Evolutionary conservation across 768 basidiomycete species (phyloP), one percentile per base, ranked within the genome.

Genomic region (Auricularia auricula-judae): DNA sequence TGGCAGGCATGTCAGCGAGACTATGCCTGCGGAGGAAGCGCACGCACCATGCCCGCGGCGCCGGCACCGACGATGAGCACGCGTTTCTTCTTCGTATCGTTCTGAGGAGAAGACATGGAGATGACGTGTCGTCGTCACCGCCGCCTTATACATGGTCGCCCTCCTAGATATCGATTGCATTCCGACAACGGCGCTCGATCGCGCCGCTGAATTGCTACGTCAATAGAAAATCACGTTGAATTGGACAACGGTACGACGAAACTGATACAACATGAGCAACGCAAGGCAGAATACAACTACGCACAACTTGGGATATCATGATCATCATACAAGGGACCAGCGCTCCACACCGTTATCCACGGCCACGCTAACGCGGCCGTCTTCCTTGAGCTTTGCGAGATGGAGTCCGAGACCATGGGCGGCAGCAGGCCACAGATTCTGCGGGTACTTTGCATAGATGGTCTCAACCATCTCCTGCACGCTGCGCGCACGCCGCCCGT

Each of bases 401-500:
- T 95, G 93, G 65, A 90, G 73, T 59, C 83, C 75, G 2, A 93
- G 80, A 21, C 86, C 81, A 61, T 78, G 76, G n/a, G 86, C 81
- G 4, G 93, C 93, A 16, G 89, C 81, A 16, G 81, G 78, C 84
- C 87, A 88, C 58, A 94, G 70, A 1, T 81, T 79, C 70, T 82
- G 80, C 0, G 93, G 91, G 69, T 91, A 91, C 3, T 78, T 74
- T 29, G 83, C 82, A 69, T 96, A 96, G 62, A 94, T 81, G 12
- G 70, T 77, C 67, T 78, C 77, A 10, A 90, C 86, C 63, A 90
- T 77, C 21, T 79, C 78, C 84, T 85, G 85, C 0, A 86, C 86
- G 39, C 88, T 82, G 86, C 84, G 86, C 58, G 66, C 65, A 4
- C 36, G 62, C 10, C 23, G 21, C 0, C 77, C 75, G 8, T 75